These are phyloP conservation scores for Chenopodium album DNA, from an alignment of 148 eudicot species.

Conservation along the genomic window DNA sequence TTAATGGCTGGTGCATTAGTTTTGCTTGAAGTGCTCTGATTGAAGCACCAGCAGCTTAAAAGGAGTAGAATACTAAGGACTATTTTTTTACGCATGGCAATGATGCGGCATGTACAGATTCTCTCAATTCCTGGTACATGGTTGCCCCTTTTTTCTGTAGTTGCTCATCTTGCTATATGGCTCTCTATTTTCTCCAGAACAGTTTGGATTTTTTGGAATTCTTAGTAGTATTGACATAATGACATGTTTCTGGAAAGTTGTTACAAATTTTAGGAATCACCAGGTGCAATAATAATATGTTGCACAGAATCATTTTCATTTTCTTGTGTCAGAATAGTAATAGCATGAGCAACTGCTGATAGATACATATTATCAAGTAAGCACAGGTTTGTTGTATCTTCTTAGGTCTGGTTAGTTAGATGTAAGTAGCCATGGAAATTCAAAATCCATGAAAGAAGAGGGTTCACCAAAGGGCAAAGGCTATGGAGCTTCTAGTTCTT, in stretches of 20 bases:
- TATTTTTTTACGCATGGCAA: neutral
- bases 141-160: neutral
- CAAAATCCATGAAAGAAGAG: neutral
- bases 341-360: neutral
- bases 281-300: neutral
- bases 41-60: no score
- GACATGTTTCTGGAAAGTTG: neutral
- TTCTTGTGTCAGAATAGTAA: neutral
- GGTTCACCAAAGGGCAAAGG: neutral
- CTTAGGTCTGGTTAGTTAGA: neutral
- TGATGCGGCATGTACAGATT: neutral
- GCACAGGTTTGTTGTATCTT: neutral
- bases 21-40: no score
- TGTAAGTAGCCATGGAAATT: neutral
- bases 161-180: constrained; percentile 2
- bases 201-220: neutral
- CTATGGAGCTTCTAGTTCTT: neutral
- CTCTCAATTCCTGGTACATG: neutral
- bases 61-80: no score
- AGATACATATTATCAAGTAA: no score
- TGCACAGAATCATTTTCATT: neutral
- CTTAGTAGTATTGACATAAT: no score
- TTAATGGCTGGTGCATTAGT: neutral
- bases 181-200: neutral
- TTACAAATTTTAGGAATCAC: neutral